phyloP scores from a whole-genome alignment of 2,329 filamentous ascomycete species.

The Clarireedia paspali region DNA sequence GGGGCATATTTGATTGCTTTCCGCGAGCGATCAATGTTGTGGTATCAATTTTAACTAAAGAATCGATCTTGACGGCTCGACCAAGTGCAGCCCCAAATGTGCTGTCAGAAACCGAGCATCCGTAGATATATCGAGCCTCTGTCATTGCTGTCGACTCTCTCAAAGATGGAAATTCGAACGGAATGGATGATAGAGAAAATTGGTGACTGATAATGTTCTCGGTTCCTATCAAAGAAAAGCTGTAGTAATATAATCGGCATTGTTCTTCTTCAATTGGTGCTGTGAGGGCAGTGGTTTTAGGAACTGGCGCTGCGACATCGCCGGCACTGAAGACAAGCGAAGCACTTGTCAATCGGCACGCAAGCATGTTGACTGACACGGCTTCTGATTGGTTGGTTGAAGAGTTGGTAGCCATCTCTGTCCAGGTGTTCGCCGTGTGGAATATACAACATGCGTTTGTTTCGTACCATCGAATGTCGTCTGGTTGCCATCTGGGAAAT shows the following conservation, averaged over 20 bases:
- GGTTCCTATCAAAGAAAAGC: constrained; percentile 40
- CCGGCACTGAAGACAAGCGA: constrained; percentile 58
- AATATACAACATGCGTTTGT: constrained; percentile 63
- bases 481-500: constrained; percentile 54
- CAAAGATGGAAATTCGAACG: constrained; percentile 61
- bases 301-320: constrained; percentile 49
- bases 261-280: constrained; percentile 48
- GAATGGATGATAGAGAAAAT: constrained; percentile 56
- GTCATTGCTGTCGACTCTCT: constrained; percentile 48
- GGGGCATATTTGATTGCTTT: constrained; percentile 35
- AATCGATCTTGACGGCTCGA: constrained; percentile 58
- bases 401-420: constrained; percentile 33
- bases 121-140: constrained; percentile 54
- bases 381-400: constrained; percentile 25
- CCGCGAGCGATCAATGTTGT: constrained; percentile 45
- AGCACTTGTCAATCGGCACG: constrained; percentile 59
- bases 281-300: constrained; percentile 20
- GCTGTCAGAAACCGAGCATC: constrained; percentile 52
- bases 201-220: constrained; percentile 45
- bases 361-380: constrained; percentile 51
- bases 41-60: constrained; percentile 54
- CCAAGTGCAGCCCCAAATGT: constrained; percentile 54
- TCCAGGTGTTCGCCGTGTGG: constrained; percentile 66
- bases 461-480: constrained; percentile 57
- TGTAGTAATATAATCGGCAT: constrained; percentile 63